Base-by-base conservation (phyloP, 441 rosid genomes). In the Pelargonium cotyledonis region DNA sequence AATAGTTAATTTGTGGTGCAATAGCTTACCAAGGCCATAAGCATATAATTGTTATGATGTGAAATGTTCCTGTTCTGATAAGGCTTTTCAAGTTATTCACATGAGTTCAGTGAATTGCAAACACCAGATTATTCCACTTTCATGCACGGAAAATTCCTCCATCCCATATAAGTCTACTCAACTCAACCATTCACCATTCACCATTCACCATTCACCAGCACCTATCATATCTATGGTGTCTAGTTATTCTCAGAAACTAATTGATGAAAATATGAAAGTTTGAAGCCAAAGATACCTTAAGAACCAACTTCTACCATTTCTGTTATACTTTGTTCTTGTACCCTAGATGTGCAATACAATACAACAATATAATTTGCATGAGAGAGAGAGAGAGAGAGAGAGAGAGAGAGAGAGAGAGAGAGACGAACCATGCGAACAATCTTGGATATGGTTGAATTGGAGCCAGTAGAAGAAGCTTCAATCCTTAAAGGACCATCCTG, bases 401-500 rank as follows among this genome's bases (percentile, higher is more conserved):
- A n/a, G n/a, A n/a, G n/a, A n/a, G 29, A 58, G 62, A 57, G 49
- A 44, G 12, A 44, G 49, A 44, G 49, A 44, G 63, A 58, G 63
- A 21, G 31, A 83, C 90, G 77, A 67, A 94, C 96, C 99, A 89
- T 88, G 80, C 84, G 85, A 66, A 91, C 80, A 68, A 94, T 91
- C 86, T 91, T 89, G 62, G 97, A 85, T 79, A 94, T 85, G 12
- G 85, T 87, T 66, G 99, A 94, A 83, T 87, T 88, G 68, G 95
- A 86, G 70, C 97, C 97, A 62, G 96, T 85, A 9, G 90, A 88
- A 63, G 90, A 79, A 61, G 96, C 95, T 81, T 87, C 83, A 72
- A 91, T 86, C 83, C 92, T 84, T 74, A 91, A 81, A 72, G 99
- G 99, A 70, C 99, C 97, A 83, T 91, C 96, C 97, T 94, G 89